Evolutionary conservation across 169 alveolate species (phyloP).

Genomic region (Plasmodium malariae): DNA sequence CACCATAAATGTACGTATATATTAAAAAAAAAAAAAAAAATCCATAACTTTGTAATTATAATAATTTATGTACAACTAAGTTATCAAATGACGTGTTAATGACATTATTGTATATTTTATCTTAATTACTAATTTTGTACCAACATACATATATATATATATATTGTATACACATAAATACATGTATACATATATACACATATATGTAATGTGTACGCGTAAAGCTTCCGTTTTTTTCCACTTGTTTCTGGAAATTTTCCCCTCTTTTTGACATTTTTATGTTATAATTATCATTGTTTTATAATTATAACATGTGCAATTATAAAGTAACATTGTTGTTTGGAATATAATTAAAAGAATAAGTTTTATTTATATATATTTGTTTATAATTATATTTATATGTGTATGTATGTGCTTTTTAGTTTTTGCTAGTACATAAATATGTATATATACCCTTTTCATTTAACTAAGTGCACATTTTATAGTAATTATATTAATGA

Average conservation of each 20-base stretch:
- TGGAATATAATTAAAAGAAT: constrained; percentile 44
- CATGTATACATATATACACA: background rate
- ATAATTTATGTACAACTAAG: no score
- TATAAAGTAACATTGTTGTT: constrained; percentile 44
- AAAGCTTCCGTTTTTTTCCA: constrained; percentile 7
- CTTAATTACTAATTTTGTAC: no score
- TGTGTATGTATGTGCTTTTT: background rate
- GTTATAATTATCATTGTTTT: constrained; percentile 6
- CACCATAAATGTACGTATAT: background rate
- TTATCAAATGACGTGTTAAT: no score
- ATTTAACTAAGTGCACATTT: constrained; percentile 3
- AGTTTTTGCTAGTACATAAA: constrained; percentile 16
- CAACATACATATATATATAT: no score
- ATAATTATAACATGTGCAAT: constrained; percentile 22
- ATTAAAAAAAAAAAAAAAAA: background rate
- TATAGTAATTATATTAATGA: constrained; percentile 19
- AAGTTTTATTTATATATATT: constrained; percentile 13
- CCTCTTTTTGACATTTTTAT: constrained; percentile 6
- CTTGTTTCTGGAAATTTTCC: constrained; percentile 22
- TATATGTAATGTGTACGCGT: background rate
- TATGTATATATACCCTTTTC: constrained; percentile 1
- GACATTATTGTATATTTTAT: no score
- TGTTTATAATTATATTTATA: background rate
- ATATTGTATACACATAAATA: background rate
- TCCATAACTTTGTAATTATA: no score